Evolutionary conservation across 2,329 filamentous ascomycete genomes (phyloP).

Genomic region (Nemania sp.): DNA sequence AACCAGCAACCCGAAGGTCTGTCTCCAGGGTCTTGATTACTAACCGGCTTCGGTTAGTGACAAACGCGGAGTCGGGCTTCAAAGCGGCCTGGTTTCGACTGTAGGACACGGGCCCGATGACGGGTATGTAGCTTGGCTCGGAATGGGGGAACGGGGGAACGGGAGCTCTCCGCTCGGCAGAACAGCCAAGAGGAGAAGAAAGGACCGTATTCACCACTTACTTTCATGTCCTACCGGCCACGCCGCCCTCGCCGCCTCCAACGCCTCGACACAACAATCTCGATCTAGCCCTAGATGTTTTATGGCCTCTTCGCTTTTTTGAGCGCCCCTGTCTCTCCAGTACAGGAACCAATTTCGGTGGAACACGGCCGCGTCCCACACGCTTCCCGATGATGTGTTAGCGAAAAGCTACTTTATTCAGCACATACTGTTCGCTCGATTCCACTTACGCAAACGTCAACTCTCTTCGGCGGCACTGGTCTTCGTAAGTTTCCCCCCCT

Average conservation of each 20-base stretch:
- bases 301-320: background rate
- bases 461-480: background rate
- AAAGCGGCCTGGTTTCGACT: too few relatives aligned
- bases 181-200: background rate
- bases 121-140: background rate
- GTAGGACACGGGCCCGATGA: too few relatives aligned
- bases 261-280: background rate
- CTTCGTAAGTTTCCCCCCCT: background rate
- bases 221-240: constrained; percentile 4
- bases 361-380: background rate
- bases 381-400: constrained; percentile 5
- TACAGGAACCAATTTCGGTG: background rate
- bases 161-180: background rate
- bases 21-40: too few relatives aligned
- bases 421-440: background rate
- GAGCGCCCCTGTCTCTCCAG: background rate
- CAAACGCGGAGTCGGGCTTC: too few relatives aligned
- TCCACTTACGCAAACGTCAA: constrained; percentile 12
- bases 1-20: too few relatives aligned
- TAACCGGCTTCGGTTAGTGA: too few relatives aligned
- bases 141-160: too few relatives aligned
- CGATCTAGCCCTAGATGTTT: background rate
- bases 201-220: background rate
- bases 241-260: background rate
- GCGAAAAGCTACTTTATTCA: background rate